Evolutionary conservation across 371 early-diverging fungal genomes (phyloP), one percentile per base, ranked within the genome.

Genomic region (Basidiobolus meristosporus): DNA sequence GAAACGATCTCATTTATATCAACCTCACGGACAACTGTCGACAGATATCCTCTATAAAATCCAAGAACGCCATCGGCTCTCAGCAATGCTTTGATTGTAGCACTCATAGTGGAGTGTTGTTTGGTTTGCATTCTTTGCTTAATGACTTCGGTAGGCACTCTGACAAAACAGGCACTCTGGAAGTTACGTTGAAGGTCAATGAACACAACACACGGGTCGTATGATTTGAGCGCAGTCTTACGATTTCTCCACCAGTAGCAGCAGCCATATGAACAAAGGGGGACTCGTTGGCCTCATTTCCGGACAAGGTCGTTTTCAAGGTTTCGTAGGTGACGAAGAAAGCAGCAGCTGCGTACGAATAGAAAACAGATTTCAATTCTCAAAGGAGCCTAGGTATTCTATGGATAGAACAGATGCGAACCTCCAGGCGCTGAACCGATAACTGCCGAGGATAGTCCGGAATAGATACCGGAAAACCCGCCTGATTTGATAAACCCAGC

Each of bases 81-180:
- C 22, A 43, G 18, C 10, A 63, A n/a, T n/a, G n/a, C n/a, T 20
- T 39, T 34, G 18, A 12, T 34, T 16, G 34, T 18, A 7, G 18
- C 34, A 5, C 7, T 7, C n/a, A 4, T 16, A 7, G 34, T 7
- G 18, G 16, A 7, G n/a, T n/a, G n/a, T n/a, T n/a, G n/a, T 15
- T 36, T 77, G 28, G 88, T 75, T 55, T 96, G 96, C 83, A 91
- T 74, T 38, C 93, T 68, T 51, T 90, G 90, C 52, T 96, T 96
- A 44, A 90, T 72, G 23, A 91, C 84, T 53, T 96, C 96, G 3
- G 90, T 90, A 2, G 96, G 96, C 2, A 93, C 93, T 2, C 96
- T 73, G 14, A 90, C 77, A 31, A 86, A 58, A 48, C 93, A 95
- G 6, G 96, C 96, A 2, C 71, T 64, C 85, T 84, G 49, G 3